phyloP scores from a whole-genome alignment of 192 early-diverging fungal genomes.

The Linnemannia schmuckeri region DNA sequence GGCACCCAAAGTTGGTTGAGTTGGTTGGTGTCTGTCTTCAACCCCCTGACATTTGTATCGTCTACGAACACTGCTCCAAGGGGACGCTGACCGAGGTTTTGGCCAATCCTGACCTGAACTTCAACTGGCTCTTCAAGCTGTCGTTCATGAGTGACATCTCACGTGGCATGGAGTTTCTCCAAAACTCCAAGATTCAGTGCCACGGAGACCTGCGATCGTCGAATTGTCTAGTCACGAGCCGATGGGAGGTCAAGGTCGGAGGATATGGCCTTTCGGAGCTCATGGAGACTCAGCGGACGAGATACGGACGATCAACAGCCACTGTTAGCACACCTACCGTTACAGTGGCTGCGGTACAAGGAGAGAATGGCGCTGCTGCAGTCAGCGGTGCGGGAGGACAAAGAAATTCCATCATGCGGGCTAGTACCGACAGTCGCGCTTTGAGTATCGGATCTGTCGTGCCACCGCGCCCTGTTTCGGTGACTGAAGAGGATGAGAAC shows the following conservation, averaged over 20 bases:
- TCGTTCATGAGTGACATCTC: conserved; percentile 57
- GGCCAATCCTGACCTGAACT: conserved; percentile 50
- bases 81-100: conserved; percentile 46
- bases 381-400: neutral
- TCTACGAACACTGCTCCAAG: conserved; percentile 55
- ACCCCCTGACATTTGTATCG: conserved; percentile 38
- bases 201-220: conserved; percentile 49
- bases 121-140: conserved; percentile 54
- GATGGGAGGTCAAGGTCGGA: conserved; percentile 56
- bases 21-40: conserved; percentile 50
- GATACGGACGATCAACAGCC: neutral
- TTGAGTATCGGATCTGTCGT: neutral
- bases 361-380: neutral
- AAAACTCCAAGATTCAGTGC: conserved; percentile 43
- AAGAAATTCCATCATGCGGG: neutral
- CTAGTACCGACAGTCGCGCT: neutral
- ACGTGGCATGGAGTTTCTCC: conserved; percentile 53
- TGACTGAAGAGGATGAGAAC: conserved; percentile 5
- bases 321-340: neutral
- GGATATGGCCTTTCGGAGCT: conserved; percentile 48
- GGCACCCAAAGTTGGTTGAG: conserved; percentile 55
- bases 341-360: neutral
- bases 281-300: conserved; percentile 21
- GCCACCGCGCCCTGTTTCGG: neutral
- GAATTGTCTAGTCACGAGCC: conserved; percentile 47